Base-by-base conservation (phyloP, 2,329 filamentous ascomycete genomes). In the Clonostachys rhizophaga region DNA sequence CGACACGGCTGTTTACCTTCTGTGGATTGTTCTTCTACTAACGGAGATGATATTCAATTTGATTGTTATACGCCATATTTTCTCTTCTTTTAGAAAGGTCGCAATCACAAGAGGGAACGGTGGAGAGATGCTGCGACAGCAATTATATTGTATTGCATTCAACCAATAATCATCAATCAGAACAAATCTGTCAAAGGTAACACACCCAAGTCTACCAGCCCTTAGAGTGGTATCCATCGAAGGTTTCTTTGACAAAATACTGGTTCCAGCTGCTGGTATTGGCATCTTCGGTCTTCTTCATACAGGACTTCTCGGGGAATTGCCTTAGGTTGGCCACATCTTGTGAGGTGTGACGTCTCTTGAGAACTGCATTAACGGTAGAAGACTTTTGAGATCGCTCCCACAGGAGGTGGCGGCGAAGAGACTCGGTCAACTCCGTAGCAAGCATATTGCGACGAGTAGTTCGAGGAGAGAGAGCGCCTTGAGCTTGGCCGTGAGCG, bases 361-460 rank as follows among this genome's bases (percentile, higher is more conserved):
- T 95, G 49, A 96, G 77, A 47, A 92, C 89, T 2, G 91, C 90
- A 53, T 92, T 91, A 58, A 86, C 89, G 6, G 90, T 92, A 34
- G 88, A 87, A 49, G 89, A 90, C 78, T 94, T 95, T 62, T 97
- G 92, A 61, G 95, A 90, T 45, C 94, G 86, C 66, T 99, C 94
- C 88, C 90, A 95, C 14, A 97, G 79, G 14, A 99, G 83, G 58
- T 96, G 89, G 56, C 91, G 88, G 17, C 94, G 84, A 4, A 99
- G 83, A 18, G 90, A 95, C 64, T 96, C 90, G 3, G 92, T 96
- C 47, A 99, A 75, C 70, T 99, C 94, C 1, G 89, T 95, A 9
- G 89, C 87, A 48, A 99, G 79, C 94, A 99, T 99, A 67, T 96
- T 95, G 50, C 91, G 83, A 45, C 94, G 83, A 1, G 91, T 96